Percentiles rank a stretch among this genome's conserved stretches.
phyloP scores from a whole-genome alignment of 2,329 filamentous ascomycete species.

The Talaromyces sp. region DNA sequence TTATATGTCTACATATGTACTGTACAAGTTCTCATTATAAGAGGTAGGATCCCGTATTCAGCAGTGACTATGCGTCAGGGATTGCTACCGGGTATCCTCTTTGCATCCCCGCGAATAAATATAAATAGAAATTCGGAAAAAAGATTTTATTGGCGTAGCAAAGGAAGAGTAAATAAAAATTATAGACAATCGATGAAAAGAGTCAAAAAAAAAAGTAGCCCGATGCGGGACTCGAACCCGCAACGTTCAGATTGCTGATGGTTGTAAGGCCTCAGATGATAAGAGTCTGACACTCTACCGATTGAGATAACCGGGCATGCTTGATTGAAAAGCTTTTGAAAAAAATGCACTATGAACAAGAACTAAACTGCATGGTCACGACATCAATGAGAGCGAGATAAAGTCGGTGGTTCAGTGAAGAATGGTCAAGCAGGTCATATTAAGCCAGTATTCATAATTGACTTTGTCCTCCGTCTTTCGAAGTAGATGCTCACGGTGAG shows the following conservation, averaged over 20 bases:
- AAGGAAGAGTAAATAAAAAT: background rate
- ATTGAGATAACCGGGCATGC: constrained; percentile 14
- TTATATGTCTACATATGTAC: too few species aligned
- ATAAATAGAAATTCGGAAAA: background rate
- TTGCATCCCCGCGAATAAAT: background rate
- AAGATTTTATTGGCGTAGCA: background rate
- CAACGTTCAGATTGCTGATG: constrained; percentile 10
- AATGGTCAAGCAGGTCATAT: too few species aligned
- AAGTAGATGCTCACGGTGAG: too few species aligned
- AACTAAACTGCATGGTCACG: too few species aligned
- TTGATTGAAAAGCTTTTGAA: background rate
- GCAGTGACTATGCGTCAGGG: too few species aligned
- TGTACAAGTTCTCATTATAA: too few species aligned
- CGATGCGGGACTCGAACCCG: constrained; percentile 15
- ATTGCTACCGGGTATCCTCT: background rate
- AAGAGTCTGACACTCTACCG: constrained; percentile 16
- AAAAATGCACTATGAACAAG: background rate
- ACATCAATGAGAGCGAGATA: too few species aligned
- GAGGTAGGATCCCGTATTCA: too few species aligned
- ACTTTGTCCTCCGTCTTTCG: too few species aligned
- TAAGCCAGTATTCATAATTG: too few species aligned
- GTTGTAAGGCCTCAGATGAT: background rate
- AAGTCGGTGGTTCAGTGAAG: too few species aligned
- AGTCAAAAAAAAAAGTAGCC: background rate
- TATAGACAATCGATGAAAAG: background rate